Percentiles rank a stretch among this genome's conserved stretches.
These are phyloP conservation scores for Microdochium trichocladiopsis DNA, from an alignment of 2,329 filamentous ascomycete genomes.

Conservation along the genomic window DNA sequence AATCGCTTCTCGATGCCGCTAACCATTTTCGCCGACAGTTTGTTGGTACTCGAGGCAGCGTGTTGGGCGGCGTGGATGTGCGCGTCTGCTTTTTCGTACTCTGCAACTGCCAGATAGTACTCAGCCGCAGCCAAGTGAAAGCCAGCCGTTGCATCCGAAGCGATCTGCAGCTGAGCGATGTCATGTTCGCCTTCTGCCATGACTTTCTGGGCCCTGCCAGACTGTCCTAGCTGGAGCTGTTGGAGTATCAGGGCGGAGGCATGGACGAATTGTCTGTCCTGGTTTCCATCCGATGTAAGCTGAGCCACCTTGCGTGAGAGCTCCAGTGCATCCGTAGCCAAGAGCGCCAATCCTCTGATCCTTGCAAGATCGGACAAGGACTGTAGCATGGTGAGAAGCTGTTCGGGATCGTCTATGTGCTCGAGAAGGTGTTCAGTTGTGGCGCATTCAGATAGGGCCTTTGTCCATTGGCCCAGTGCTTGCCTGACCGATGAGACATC, in stretches of 20 bases:
- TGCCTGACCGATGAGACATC: conserved; percentile 22
- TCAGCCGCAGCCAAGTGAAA: conserved; percentile 70
- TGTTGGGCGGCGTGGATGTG: conserved; percentile 32
- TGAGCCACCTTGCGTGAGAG: conserved; percentile 36
- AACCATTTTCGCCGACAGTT: conserved; percentile 20
- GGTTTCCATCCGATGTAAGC: conserved; percentile 17
- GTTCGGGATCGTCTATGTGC: conserved; percentile 40
- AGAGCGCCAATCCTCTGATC: conserved; percentile 38
- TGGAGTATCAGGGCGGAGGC: conserved; percentile 43
- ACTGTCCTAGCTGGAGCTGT: conserved; percentile 46
- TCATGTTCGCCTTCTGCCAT: conserved; percentile 53
- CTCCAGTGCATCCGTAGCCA: conserved; percentile 39
- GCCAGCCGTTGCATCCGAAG: conserved; percentile 32
- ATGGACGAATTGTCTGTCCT: conserved; percentile 16
- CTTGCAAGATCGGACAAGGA: conserved; percentile 43
- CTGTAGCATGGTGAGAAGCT: conserved; percentile 40
- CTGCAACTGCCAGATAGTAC: conserved; percentile 62
- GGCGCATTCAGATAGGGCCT: conserved; percentile 28
- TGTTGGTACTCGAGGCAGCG: conserved; percentile 18
- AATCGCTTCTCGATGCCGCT: conserved; percentile 39
- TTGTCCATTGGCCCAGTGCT: conserved; percentile 36
- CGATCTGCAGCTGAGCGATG: conserved; percentile 29
- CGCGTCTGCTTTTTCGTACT: conserved; percentile 50
- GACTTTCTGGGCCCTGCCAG: conserved; percentile 37
- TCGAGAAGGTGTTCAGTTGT: conserved; percentile 32